Base-by-base conservation (phyloP, 352 stramenopile genomes). In the Phytophthora chlamydospora region DNA sequence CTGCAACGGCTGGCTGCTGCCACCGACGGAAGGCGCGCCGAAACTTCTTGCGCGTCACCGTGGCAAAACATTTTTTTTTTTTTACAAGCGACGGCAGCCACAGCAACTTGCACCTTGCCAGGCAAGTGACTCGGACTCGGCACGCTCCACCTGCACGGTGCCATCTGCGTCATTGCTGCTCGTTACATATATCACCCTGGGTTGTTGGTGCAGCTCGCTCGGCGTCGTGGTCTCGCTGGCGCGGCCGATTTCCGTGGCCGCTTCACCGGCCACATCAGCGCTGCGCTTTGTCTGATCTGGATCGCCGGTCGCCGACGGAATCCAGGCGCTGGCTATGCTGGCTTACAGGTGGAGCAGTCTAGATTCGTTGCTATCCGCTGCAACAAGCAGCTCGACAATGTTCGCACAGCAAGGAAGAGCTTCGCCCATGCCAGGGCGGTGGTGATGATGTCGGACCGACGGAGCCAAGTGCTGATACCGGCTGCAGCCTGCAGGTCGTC, bases 401-500 rank as follows among this genome's bases (percentile, higher is more conserved):
- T 24, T 3, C 3, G 21, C 21, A 24, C 21, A 1, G 21, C 21
- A 24, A 24, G 21, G 21, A 24, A 24, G 21, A 24, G 21, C 21
- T 24, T 24, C 21, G 43, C n/a, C n/a, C n/a, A n/a, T n/a, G n/a
- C n/a, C n/a, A n/a, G n/a, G n/a, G n/a, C n/a, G 24, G 29, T 6
- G 19, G 32, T 36, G 47, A 35, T 55, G 33, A 44, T 55, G 47
- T 55, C 47, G 47, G 47, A 55, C 33, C 45, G 41, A 53, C 16
- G 14, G 27, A 41, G 6, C 21, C 16, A 8, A 45, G 38, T 49
- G 40, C n/a, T 48, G 38, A 49, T 59, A 59, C 51, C 40, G 51
- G 40, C 51, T 59, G 31, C 40, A 59, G 51, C 29, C 51, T 59
- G 31, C 40, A 59, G 21, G 36, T 62, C 35, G 54, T 55, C 43